Evolutionary conservation across 192 early-diverging fungal species (phyloP), one percentile per base, ranked within the genome.

Genomic region (Entomortierella parvispora): DNA sequence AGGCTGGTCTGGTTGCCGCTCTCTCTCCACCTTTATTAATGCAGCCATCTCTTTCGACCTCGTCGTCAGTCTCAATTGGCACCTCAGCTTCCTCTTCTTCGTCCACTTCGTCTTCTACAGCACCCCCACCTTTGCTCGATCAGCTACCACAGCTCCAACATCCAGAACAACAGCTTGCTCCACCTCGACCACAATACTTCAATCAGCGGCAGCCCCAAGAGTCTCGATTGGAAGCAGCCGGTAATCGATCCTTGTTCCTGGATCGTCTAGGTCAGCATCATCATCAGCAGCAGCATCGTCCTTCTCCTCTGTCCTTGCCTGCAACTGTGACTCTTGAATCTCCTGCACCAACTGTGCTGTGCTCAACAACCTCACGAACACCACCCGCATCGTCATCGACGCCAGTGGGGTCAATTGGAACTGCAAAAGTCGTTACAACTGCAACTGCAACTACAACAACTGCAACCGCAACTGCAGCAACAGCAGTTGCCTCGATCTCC

Each of bases 191-290:
- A 20, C 54, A 31, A 22, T 56, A 56, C 31, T 33, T 14, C 31
- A 20, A 33, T 34, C 54, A 56, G 22, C 54, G 34, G 31, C 20
- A 56, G 22, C 54, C 6, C n/a, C 58, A 59, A 42, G 58, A 59
- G 14, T 59, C 58, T 14, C 37, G 29, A 15, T 42, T 59, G 25
- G 58, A 59, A 44, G 42, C 25, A 22, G 45, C 23, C 14, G 58
- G 37, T 28, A 59, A 59, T 26, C 58, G 58, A 43, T 59, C 45
- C 26, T 45, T 59, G 26, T 59, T 59, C 43, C 20, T 59, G 11
- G 29, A 42, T 20, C 10, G 33, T 20, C 54, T 34, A 11, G 54
- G 34, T 34, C 9, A 26, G 11, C 53, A 5, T 40, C 37, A 9
- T 40, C 37, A 12, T 9, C 37, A 5, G 5, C 37, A 40, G 12